A percentile compares a stretch with the other conserved stretches of the same genome.
phyloP scores from a whole-genome alignment of 306 rosid species.

The Vicia villosa region DNA sequence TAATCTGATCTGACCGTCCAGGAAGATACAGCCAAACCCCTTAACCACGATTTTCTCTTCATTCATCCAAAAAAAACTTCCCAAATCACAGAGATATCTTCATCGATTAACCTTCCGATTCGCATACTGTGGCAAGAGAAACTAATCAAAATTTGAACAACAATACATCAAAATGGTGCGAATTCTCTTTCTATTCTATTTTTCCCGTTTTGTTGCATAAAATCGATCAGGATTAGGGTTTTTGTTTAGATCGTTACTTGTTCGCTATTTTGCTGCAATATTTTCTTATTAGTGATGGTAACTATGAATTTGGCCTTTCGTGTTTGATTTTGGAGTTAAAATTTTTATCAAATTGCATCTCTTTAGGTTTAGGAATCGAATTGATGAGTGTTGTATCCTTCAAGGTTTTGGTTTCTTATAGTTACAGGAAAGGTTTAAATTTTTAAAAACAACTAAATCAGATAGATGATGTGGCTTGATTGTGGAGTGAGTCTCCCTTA shows the following conservation, averaged over 20 bases:
- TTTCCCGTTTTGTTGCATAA: slow-evolving; percentile 3
- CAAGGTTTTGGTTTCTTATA: background rate
- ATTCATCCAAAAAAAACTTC: background rate
- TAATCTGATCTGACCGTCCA: slow-evolving; percentile 6
- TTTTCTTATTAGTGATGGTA: background rate
- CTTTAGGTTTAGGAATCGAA: background rate
- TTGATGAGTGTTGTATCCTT: background rate
- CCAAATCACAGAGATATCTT: background rate
- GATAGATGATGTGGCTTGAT: background rate
- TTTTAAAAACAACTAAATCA: no score
- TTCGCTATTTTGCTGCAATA: background rate
- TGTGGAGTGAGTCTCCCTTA: background rate
- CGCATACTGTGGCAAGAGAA: background rate
- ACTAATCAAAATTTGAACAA: background rate
- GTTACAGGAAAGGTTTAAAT: no score
- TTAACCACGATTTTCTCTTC: slow-evolving; percentile 7
- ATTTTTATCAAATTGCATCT: background rate
- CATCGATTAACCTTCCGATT: background rate
- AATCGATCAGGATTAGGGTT: background rate
- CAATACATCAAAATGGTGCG: slow-evolving; percentile 29
- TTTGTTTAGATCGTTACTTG: background rate
- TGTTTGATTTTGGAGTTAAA: slow-evolving; percentile 9
- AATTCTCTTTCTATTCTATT: background rate
- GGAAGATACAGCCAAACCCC: slow-evolving; percentile 6
- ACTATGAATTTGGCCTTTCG: background rate